phyloP scores from a whole-genome alignment of 306 rosid species.

The Prunus persica region Prunus_persica_NCBIv2 NC_034011.1:8139501-8140000 shows the following conservation, averaged over 20 bases:
- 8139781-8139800: neutral
- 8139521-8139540: neutral
- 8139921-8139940: neutral
- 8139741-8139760: neutral
- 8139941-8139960: neutral
- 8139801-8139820: too few relatives aligned
- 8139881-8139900: neutral
- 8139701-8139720: neutral
- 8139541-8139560: neutral
- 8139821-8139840: neutral
- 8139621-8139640: neutral
- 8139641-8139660: neutral
- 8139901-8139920: neutral
- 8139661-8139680: neutral
- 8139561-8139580: neutral
- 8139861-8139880: too few relatives aligned
- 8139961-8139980: neutral
- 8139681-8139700: neutral
- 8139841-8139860: neutral
- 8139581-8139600: neutral
- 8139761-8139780: neutral
- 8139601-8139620: neutral
- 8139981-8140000: neutral
- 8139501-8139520: conserved; percentile 9
- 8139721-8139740: neutral